Evolutionary conservation across 805 yeast species (phyloP).

Genomic region (Kodamaea neixiangensis): DNA sequence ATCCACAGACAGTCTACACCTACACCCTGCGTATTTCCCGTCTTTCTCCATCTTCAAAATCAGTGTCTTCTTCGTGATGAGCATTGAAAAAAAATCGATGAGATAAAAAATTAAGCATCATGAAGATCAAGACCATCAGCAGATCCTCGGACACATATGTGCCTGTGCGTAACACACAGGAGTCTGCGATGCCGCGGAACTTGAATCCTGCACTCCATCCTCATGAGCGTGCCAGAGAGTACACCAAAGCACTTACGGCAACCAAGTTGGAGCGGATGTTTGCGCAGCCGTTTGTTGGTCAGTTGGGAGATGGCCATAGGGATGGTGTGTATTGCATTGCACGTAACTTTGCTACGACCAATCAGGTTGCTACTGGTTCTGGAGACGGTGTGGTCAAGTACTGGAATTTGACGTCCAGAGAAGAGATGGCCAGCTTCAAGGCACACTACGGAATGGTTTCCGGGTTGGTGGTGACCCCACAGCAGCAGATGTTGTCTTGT

Average conservation of each 20-base stretch:
- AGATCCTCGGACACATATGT: constrained; percentile 90
- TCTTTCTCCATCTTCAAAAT: background rate
- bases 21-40: too few species aligned
- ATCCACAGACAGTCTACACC: too few species aligned
- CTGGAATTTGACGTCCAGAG: constrained; percentile 85
- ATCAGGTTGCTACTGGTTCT: constrained; percentile 83
- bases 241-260: constrained; percentile 91
- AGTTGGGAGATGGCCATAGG: constrained; percentile 90
- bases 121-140: constrained; percentile 87
- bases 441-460: constrained; percentile 91
- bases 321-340: constrained; percentile 93
- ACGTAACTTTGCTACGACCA: constrained; percentile 67
- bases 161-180: constrained; percentile 89
- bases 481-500: constrained; percentile 67
- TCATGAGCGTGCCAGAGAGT: constrained; percentile 95
- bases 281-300: constrained; percentile 96
- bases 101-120: constrained; percentile 16
- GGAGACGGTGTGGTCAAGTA: constrained; percentile 95
- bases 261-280: constrained; percentile 95
- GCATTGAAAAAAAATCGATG: background rate
- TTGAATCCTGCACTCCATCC: constrained; percentile 94
- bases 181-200: constrained; percentile 83
- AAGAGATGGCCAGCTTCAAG: constrained; percentile 72
- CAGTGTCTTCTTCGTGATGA: too few species aligned
- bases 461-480: constrained; percentile 74